Evolutionary conservation across 1,284 basidiomycete species (phyloP).

Genomic region (Fistulinella cinereoalba): DNA sequence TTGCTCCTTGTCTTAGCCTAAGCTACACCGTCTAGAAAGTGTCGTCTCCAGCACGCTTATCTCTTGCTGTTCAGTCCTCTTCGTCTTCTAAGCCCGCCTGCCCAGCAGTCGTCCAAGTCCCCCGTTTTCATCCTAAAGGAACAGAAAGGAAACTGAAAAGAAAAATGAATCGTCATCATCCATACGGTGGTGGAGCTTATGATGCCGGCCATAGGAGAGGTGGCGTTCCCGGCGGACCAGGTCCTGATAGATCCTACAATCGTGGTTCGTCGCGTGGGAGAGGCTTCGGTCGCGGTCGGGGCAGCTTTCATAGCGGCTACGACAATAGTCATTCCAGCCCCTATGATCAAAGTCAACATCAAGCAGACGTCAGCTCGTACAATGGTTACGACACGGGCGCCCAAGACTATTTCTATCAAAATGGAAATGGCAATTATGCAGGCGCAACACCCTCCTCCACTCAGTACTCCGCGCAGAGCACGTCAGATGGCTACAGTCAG

Average conservation of each 20-base stretch:
- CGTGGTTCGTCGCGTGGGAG: conserved; percentile 60
- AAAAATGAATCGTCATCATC: conserved; percentile 82
- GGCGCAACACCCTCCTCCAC: conserved; percentile 42
- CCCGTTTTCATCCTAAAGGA: conserved; percentile 30
- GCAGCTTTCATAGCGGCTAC: conserved; percentile 52
- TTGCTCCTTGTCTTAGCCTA: conserved; percentile 22
- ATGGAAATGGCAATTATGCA: conserved; percentile 46
- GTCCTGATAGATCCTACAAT: conserved; percentile 70
- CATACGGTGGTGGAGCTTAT: conserved; percentile 68
- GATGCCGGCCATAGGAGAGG: conserved; percentile 61
- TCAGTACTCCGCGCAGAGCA: conserved; percentile 43
- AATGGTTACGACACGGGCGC: conserved; percentile 60
- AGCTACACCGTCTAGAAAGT: conserved; percentile 26
- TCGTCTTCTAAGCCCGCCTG: conserved; percentile 28
- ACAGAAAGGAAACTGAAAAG: conserved; percentile 21
- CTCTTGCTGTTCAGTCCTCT: conserved; percentile 16
- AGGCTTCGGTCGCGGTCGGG: conserved; percentile 61
- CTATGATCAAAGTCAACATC: conserved; percentile 64
- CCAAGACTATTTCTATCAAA: conserved; percentile 68
- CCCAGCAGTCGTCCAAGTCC: conserved; percentile 31
- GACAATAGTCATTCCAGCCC: conserved; percentile 40
- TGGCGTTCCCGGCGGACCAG: conserved; percentile 58
- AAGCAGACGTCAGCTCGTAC: conserved; percentile 60
- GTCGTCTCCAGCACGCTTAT: conserved; percentile 21
- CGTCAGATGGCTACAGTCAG: conserved; percentile 49